Evolutionary conservation across 805 yeast genomes (phyloP).

Genomic region (Starmera dryadoides): DNA sequence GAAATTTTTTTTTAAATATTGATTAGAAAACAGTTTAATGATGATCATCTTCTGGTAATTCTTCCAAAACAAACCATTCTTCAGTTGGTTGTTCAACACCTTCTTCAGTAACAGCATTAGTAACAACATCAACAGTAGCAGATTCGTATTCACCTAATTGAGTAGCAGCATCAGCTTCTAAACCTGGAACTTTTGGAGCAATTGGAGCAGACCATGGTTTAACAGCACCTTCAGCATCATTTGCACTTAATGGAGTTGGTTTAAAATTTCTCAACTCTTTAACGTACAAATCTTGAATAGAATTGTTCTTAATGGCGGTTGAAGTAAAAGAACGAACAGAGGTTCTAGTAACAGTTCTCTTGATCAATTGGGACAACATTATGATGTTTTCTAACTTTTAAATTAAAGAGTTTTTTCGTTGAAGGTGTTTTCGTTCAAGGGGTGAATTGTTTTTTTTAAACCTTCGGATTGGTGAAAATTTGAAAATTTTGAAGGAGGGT

Average conservation of each 20-base stretch:
- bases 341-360: slow-evolving; percentile 18
- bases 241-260: slow-evolving; percentile 66
- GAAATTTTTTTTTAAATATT: background rate
- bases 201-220: slow-evolving; percentile 79
- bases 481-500: too few species aligned
- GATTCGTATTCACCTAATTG: slow-evolving; percentile 64
- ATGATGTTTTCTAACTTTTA: background rate
- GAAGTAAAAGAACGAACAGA: slow-evolving; percentile 28
- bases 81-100: slow-evolving; percentile 37
- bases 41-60: slow-evolving; percentile 46
- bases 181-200: slow-evolving; percentile 67
- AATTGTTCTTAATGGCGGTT: slow-evolving; percentile 35
- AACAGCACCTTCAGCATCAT: slow-evolving; percentile 73
- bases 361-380: slow-evolving; percentile 17
- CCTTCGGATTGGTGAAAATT: background rate
- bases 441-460: background rate
- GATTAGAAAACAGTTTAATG: slow-evolving; percentile 26
- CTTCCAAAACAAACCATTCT: slow-evolving; percentile 80
- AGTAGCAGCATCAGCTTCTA: slow-evolving; percentile 60
- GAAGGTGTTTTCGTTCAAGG: background rate
- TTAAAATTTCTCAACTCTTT: slow-evolving; percentile 84
- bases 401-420: too few species aligned
- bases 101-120: slow-evolving; percentile 40
- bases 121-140: slow-evolving; percentile 67
- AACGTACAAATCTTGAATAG: slow-evolving; percentile 79